Conservation (phyloP, 441 rosid species). For the Adansonia gregorii region DNA sequence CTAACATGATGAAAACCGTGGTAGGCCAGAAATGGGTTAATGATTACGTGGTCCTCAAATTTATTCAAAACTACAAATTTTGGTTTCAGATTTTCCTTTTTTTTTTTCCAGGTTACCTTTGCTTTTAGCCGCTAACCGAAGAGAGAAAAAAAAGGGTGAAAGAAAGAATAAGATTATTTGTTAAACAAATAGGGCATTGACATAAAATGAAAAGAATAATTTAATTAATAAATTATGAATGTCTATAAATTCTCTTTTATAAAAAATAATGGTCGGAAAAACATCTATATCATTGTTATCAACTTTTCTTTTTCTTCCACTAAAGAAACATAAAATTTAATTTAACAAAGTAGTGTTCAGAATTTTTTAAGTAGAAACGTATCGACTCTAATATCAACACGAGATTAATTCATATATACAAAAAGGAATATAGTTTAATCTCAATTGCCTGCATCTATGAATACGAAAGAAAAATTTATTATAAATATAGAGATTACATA, state of each 20-base stretch:
- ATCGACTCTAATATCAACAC: too few species aligned
- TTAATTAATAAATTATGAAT: not conserved
- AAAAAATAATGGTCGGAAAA: not conserved
- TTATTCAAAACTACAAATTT: not conserved
- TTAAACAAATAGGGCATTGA: too few species aligned
- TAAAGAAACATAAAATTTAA: not conserved
- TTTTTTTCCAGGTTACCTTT: not conserved
- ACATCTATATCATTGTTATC: not conserved
- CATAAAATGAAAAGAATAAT: not conserved
- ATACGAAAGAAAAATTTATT: too few species aligned
- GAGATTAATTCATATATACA: too few species aligned
- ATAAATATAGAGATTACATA: too few species aligned
- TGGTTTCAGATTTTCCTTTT: not conserved
- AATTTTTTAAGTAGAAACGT: too few species aligned
- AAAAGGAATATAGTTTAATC: too few species aligned
- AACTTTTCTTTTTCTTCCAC: not conserved
- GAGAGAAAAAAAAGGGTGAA: not conserved
- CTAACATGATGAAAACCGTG: not conserved
- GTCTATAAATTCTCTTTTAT: not conserved
- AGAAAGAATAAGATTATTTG: not conserved
- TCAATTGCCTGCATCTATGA: too few species aligned
- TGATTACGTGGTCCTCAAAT: not conserved
- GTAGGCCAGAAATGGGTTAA: not conserved
- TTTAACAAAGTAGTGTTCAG: not conserved
- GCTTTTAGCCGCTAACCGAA: not conserved